Conservation (phyloP, 2,329 filamentous ascomycete species). For the Colletotrichum camelliae region DNA sequence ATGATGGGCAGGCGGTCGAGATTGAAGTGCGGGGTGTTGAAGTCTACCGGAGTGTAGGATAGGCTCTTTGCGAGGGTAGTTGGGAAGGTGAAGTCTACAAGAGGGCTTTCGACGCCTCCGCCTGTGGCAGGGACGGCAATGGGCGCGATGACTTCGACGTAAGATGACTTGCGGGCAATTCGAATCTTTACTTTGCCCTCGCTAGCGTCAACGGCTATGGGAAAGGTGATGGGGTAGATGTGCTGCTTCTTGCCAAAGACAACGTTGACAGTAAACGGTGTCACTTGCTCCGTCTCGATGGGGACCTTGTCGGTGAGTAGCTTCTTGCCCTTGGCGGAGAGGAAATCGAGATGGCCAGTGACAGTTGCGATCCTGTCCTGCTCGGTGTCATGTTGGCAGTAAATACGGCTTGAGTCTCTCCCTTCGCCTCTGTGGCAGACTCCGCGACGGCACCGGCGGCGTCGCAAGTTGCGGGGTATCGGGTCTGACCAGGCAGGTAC, state of each 20-base stretch:
- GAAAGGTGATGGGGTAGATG: constrained; percentile 42
- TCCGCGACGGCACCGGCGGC: constrained; percentile 27
- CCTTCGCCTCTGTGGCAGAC: constrained; percentile 17
- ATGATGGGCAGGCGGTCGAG: constrained; percentile 51
- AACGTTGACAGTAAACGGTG: constrained; percentile 46
- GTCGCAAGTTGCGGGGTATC: constrained; percentile 29
- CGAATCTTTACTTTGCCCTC: constrained; percentile 39
- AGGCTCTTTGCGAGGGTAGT: constrained; percentile 27
- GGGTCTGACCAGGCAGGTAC: constrained; percentile 38
- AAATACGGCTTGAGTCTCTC: constrained; percentile 29
- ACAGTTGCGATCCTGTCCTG: constrained; percentile 37
- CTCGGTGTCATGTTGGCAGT: constrained; percentile 25
- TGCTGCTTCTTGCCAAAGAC: constrained; percentile 38
- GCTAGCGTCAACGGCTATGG: constrained; percentile 41
- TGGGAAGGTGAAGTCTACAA: constrained; percentile 44
- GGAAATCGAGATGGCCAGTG: constrained; percentile 45
- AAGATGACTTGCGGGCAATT: constrained; percentile 48
- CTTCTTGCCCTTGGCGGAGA: constrained; percentile 35
- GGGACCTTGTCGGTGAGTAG: constrained; percentile 42
- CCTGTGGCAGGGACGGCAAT: constrained; percentile 30
- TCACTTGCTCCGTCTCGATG: constrained; percentile 41
- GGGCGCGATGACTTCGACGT: constrained; percentile 48
- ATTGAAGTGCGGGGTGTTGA: constrained; percentile 47
- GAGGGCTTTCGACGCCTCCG: background rate
- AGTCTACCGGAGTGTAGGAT: constrained; percentile 34